Conservation (phyloP, 2,329 filamentous ascomycete species). For the Aspergillus persii region DNA sequence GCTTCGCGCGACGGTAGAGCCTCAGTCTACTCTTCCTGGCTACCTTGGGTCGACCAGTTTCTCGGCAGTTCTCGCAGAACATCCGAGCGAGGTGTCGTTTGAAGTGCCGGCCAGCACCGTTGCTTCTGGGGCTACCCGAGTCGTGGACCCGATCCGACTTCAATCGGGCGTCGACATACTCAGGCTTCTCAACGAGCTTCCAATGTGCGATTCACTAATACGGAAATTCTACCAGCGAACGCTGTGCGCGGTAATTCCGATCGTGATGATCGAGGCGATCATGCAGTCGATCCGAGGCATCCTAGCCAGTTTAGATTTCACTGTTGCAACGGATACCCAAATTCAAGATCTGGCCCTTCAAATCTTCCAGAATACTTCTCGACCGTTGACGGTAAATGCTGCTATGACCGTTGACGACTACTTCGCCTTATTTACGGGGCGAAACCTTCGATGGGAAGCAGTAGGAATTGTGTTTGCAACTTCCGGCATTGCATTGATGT, state of each 20-base stretch:
- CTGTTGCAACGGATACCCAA: constrained; percentile 22
- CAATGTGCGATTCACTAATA: constrained; percentile 25
- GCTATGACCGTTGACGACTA: constrained; percentile 34
- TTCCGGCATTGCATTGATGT: constrained; percentile 36
- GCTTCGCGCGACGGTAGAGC: constrained; percentile 22
- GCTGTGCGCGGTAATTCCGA: constrained; percentile 25
- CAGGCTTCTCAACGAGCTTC: constrained; percentile 27
- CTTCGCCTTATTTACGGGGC: constrained; percentile 26
- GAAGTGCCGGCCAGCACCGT: constrained; percentile 25
- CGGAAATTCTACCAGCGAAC: constrained; percentile 24
- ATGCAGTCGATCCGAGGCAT: constrained; percentile 25
- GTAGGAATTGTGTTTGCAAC: constrained; percentile 40
- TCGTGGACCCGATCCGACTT: constrained; percentile 28
- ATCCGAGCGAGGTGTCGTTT: constrained; percentile 32
- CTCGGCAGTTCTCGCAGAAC: constrained; percentile 34
- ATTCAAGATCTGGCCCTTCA: constrained; percentile 26
- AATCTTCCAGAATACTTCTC: constrained; percentile 32
- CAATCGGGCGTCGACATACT: constrained; percentile 32
- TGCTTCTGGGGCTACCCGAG: constrained; percentile 11
- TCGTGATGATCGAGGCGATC: constrained; percentile 25
- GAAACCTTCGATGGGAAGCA: constrained; percentile 42
- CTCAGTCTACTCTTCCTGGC: constrained; percentile 28
- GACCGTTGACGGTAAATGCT: constrained; percentile 23
- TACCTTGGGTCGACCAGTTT: constrained; percentile 38
- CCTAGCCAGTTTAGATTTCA: constrained; percentile 24